Conservation (phyloP, 805 yeast species). For the Wickerhamiella allomyrinae region DNA sequence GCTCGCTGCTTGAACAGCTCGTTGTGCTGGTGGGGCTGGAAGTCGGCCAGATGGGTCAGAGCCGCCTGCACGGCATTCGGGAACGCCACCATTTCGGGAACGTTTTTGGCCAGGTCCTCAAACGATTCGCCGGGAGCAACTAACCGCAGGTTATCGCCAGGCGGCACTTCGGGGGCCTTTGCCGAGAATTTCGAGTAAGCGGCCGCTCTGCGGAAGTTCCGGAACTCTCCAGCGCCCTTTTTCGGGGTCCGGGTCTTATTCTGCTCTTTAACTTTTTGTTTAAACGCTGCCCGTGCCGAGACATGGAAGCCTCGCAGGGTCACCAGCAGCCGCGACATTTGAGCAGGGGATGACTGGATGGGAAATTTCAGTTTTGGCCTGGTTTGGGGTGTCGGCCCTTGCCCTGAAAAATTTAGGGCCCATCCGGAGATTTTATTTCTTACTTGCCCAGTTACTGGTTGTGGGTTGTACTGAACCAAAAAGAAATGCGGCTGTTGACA, state of each 20-base stretch:
- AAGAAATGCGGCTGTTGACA: constrained; percentile 79
- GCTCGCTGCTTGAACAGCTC: constrained; percentile 14
- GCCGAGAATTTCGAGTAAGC: constrained; percentile 12
- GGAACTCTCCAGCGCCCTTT: constrained; percentile 15
- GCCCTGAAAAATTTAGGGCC: constrained; percentile 1
- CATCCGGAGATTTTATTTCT: neutral
- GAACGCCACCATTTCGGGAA: constrained; percentile 10
- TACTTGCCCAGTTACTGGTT: neutral
- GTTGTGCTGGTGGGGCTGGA: constrained; percentile 14
- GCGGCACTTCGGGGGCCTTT: constrained; percentile 11
- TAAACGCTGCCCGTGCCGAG: constrained; percentile 6
- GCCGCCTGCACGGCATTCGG: constrained; percentile 13
- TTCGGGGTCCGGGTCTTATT: constrained; percentile 11
- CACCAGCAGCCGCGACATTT: neutral
- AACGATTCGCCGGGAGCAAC: constrained; percentile 3
- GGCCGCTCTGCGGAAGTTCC: constrained; percentile 16
- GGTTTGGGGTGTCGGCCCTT: neutral
- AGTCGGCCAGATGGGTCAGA: constrained; percentile 14
- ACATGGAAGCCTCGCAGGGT: constrained; percentile 7
- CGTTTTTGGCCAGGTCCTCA: neutral
- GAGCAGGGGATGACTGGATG: neutral
- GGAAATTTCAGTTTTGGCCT: neutral
- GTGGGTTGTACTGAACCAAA: too few species aligned
- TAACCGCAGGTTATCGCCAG: constrained; percentile 4
- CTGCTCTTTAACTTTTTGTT: constrained; percentile 7